Evolutionary conservation across 2,329 filamentous ascomycete genomes (phyloP).

Genomic region (Sordariomycetes sp.): DNA sequence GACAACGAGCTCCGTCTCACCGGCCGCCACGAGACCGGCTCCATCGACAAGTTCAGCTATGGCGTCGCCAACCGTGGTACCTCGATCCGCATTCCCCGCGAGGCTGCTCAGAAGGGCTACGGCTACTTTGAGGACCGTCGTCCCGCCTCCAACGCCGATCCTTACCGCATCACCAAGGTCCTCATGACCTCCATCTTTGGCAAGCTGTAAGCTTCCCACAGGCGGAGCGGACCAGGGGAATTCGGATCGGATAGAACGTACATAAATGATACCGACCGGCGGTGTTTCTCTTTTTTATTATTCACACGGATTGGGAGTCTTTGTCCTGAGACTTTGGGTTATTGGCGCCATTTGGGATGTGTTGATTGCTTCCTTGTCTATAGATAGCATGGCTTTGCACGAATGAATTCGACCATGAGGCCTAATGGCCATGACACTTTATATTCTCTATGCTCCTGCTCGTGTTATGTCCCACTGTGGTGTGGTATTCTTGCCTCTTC

Average conservation of each 20-base stretch:
- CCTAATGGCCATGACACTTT: neutral
- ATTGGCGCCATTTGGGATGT: neutral
- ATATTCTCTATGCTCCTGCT: too few relatives aligned
- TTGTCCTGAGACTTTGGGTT: neutral
- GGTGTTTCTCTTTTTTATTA: too few relatives aligned
- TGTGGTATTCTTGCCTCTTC: too few relatives aligned
- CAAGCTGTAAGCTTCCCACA: conserved; percentile 5
- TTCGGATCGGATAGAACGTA: too few relatives aligned
- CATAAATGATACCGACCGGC: too few relatives aligned
- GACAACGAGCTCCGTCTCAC: conserved; percentile 93
- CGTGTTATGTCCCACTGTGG: too few relatives aligned
- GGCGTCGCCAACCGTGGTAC: conserved; percentile 94
- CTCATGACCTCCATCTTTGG: conserved; percentile 60
- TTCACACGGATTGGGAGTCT: neutral
- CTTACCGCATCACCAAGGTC: conserved; percentile 74
- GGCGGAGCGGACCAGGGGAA: neutral
- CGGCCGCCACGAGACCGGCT: conserved; percentile 86
- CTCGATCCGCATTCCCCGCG: conserved; percentile 85
- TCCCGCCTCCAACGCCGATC: conserved; percentile 78
- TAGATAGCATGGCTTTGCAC: conserved; percentile 1
- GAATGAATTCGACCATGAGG: conserved; percentile 1
- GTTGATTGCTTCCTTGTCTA: neutral
- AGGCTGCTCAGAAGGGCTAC: conserved; percentile 77
- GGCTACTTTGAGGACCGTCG: conserved; percentile 89
- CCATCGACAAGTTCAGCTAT: conserved; percentile 87